phyloP scores from a whole-genome alignment of 1,284 basidiomycete genomes.

The Meripilus lineatus region DNA sequence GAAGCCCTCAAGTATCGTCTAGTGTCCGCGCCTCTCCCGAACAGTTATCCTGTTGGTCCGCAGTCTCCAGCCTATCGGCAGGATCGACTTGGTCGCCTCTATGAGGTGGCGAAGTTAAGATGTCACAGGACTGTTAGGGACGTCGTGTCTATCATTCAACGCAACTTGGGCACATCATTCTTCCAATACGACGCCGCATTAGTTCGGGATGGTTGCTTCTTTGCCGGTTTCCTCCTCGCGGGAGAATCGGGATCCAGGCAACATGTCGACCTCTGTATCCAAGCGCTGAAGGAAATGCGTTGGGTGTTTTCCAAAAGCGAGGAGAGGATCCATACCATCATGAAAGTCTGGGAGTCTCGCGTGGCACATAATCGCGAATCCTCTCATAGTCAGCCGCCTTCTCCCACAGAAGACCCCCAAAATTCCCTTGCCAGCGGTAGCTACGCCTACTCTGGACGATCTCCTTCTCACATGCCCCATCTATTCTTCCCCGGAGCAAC shows the following conservation, averaged over 20 bases:
- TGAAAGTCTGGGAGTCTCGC: constrained; percentile 47
- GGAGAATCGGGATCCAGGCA: constrained; percentile 55
- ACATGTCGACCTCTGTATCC: constrained; percentile 65
- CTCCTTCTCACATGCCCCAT: too few relatives aligned
- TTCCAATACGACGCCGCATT: constrained; percentile 82
- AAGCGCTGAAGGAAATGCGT: constrained; percentile 70
- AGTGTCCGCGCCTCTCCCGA: constrained; percentile 19
- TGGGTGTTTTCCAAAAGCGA: constrained; percentile 77
- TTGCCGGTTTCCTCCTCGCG: constrained; percentile 69
- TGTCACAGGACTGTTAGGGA: constrained; percentile 45
- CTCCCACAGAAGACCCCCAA: too few relatives aligned
- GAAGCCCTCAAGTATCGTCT: constrained; percentile 57
- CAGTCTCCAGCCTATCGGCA: constrained; percentile 19
- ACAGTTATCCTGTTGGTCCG: constrained; percentile 8
- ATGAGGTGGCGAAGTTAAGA: constrained; percentile 49
- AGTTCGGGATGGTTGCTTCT: constrained; percentile 77
- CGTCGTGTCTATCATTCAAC: constrained; percentile 59
- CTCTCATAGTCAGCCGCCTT: constrained; percentile 13
- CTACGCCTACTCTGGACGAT: too few relatives aligned
- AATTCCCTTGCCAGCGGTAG: too few relatives aligned
- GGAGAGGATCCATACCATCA: constrained; percentile 61
- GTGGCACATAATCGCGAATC: constrained; percentile 16
- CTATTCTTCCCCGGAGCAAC: too few relatives aligned
- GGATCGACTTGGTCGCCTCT: constrained; percentile 38
- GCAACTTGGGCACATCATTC: constrained; percentile 51